These are phyloP conservation scores for Aspergillus jensenii DNA, from an alignment of 2,329 filamentous ascomycete species.

Conservation along the genomic window DNA sequence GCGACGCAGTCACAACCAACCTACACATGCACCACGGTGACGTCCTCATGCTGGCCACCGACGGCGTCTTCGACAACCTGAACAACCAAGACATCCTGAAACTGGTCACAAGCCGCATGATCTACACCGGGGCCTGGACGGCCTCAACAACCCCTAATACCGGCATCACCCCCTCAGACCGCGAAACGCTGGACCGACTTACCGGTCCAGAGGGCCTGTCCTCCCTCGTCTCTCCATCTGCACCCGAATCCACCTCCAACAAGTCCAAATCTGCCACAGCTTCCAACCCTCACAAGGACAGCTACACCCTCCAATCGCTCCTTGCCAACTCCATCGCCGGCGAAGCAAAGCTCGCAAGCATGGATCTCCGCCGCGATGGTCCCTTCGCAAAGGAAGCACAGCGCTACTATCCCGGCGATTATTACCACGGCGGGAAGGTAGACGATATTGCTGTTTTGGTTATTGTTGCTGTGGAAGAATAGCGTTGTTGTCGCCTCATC, in stretches of 20 bases:
- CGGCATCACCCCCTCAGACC: conserved; percentile 59
- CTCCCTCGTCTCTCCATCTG: conserved; percentile 14
- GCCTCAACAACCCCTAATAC: conserved; percentile 51
- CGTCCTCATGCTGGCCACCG: conserved; percentile 88
- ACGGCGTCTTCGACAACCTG: conserved; percentile 95
- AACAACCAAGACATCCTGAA: conserved; percentile 85
- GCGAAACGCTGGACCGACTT: conserved; percentile 55
- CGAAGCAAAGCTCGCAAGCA: conserved; percentile 80
- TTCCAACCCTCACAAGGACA: conserved; percentile 18
- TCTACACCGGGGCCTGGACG: conserved; percentile 71
- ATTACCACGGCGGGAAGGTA: conserved; percentile 87
- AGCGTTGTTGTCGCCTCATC: neutral
- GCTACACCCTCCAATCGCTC: conserved; percentile 68
- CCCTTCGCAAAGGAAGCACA: conserved; percentile 96
- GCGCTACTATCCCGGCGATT: conserved; percentile 79
- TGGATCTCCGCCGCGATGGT: conserved; percentile 78
- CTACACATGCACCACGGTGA: conserved; percentile 84
- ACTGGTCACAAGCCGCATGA: conserved; percentile 76
- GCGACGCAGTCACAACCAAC: conserved; percentile 76
- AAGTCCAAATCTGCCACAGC: conserved; percentile 9
- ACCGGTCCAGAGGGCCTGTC: conserved; percentile 50
- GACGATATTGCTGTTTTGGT: conserved; percentile 93
- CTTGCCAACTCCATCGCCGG: conserved; percentile 76
- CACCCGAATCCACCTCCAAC: conserved; percentile 9
- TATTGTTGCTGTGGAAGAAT: conserved; percentile 69